Base-by-base conservation (phyloP, 768 basidiomycete genomes). In the Tylopilus felleus region DNA sequence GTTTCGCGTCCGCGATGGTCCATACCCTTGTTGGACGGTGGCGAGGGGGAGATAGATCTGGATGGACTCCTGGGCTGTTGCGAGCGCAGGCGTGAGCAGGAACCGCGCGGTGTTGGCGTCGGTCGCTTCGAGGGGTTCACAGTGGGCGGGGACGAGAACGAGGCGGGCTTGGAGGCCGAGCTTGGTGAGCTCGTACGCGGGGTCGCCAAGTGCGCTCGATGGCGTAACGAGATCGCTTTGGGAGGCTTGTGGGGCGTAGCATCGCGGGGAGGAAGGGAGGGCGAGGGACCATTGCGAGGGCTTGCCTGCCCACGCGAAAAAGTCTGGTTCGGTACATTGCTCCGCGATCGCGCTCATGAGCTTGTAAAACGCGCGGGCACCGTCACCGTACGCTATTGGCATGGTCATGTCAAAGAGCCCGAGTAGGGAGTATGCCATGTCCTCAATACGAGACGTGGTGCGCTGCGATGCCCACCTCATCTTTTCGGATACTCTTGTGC, bases 401-500 rank as follows among this genome's bases (percentile, higher is more conserved):
- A 66, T 41, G n/a, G 41, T 41, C 43, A 66, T 12, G 28, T 66
- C 65, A 41, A 66, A 58, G 19, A 66, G 56, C 3, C 60, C 65
- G 9, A 67, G 52, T 10, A 65, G 60, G 14, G 62, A 64, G 45
- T 67, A 67, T 0, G 65, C 65, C 35, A 42, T 44, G 55, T 66
- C 65, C 42, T 66, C 65, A 10, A 50, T 53, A 14, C 63, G 62
- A n/a, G 62, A 52, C 5, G 65, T 60, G 38, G 41, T 36, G 16
- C 65, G 65, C 22, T 60, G 53, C 12, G 65, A 64, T 8, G 58
- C 60, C 65, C 65, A 65, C 19, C 47, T 47, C 65, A 65, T 65
- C 55, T 62, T 67, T 51, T 66, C 65, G 4, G 56, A 29, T 7
- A 67, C 29, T 41, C 60, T 39, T 27, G 56, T 57, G 31, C 60